Base-by-base conservation (phyloP, 2,329 filamentous ascomycete genomes). In the Fusarium tupiense region DNA sequence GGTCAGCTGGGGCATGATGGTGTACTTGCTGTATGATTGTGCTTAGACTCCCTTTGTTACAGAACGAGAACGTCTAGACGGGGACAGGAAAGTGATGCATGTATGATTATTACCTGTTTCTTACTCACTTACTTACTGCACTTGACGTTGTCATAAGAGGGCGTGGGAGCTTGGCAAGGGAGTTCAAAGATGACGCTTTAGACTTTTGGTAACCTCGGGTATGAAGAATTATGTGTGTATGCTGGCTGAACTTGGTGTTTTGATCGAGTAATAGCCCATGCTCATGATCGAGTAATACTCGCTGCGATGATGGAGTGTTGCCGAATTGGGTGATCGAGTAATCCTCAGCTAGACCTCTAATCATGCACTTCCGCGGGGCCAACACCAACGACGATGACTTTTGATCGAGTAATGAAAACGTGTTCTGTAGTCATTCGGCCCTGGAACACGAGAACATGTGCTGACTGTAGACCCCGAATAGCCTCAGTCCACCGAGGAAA, bases 51-150 rank as follows among this genome's bases (percentile, higher is more conserved):
- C 50, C 68, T 66, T 61, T 61, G 56, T 64, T 50, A 57, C 62
- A 54, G 49, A 67, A 57, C 57, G 63, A 67, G 46, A 65, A 60
- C 47, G 49, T 58, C 41, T 69, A 63, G 67, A 70, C 38, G 43
- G 44, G 49, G 46, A 52, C 24, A 64, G 52, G 40, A 57, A 63
- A 70, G 58, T 74, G 58, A 75, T 75, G 72, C 69, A 64, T 75
- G 72, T 61, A 75, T 73, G 72, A 75, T 67, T 74, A 64, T 75
- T 74, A 73, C 72, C 57, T 75, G 69, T 73, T 75, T 52, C 41
- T 67, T 43, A 56, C 20, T 67, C 29, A 41, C 24, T n/a, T n/a
- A 58, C 35, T 61, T 44, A 46, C 58, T 67, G 59, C 43, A 64
- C 68, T 60, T 69, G 46, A 54, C 35, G 40, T 57, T 68, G 40